Conservation (phyloP, 371 early-diverging fungal species). For the Mucor velutinosus region DNA sequence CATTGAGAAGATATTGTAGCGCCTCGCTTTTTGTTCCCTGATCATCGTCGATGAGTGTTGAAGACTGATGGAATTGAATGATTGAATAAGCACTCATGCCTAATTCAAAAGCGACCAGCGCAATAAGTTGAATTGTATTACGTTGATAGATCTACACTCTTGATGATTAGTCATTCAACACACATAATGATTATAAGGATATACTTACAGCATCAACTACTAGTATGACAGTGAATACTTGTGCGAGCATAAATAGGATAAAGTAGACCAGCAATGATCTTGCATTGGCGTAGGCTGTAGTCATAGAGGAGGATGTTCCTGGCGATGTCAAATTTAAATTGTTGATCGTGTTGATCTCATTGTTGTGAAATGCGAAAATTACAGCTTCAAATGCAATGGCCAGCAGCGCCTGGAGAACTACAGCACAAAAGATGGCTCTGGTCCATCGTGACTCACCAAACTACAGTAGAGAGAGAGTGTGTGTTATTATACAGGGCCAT, state of each 20-base stretch:
- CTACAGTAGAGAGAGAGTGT: slow-evolving; percentile 26
- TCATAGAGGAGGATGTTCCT: neutral
- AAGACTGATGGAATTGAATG: slow-evolving; percentile 53
- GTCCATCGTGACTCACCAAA: slow-evolving; percentile 58
- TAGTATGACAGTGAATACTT: slow-evolving; percentile 45
- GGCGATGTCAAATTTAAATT: slow-evolving; percentile 4
- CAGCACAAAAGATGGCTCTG: slow-evolving; percentile 43
- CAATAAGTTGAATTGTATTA: slow-evolving; percentile 53
- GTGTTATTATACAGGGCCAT: neutral
- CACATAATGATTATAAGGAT: neutral
- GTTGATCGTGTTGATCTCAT: slow-evolving; percentile 31
- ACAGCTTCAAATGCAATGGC: slow-evolving; percentile 48
- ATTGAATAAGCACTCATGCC: slow-evolving; percentile 51
- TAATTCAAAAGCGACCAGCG: slow-evolving; percentile 51
- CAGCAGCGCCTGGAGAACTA: slow-evolving; percentile 38
- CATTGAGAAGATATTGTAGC: slow-evolving; percentile 26
- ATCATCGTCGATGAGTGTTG: slow-evolving; percentile 29
- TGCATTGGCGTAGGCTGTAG: slow-evolving; percentile 44
- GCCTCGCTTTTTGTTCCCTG: neutral
- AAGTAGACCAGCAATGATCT: slow-evolving; percentile 50
- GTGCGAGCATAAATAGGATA: slow-evolving; percentile 47
- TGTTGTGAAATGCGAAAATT: slow-evolving; percentile 39
- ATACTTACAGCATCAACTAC: slow-evolving; percentile 50
- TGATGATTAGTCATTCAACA: neutral
- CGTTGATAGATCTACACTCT: slow-evolving; percentile 45